phyloP scores from a whole-genome alignment of 352 stramenopile species.

The Pythium sukuiense region DNA sequence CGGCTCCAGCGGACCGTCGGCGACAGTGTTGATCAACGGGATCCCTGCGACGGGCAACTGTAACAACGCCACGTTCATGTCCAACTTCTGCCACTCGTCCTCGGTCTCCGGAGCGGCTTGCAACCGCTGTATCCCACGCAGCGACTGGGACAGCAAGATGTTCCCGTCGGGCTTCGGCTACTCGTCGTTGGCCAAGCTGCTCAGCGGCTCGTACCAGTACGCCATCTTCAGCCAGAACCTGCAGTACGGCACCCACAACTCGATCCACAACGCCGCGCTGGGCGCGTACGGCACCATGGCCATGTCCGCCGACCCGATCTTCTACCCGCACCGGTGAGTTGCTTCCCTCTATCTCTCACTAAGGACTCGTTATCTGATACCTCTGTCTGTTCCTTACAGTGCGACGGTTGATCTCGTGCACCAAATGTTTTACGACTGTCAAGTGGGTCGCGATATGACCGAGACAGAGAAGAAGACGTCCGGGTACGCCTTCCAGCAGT shows the following conservation, averaged over 20 bases:
- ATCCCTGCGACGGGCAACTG: constrained; percentile 26
- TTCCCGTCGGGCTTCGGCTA: constrained; percentile 69
- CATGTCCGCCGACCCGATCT: constrained; percentile 66
- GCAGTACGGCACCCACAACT: constrained; percentile 59
- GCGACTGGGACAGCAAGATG: constrained; percentile 35
- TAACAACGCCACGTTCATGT: constrained; percentile 19
- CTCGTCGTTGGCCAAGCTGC: constrained; percentile 39
- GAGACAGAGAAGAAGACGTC: constrained; percentile 52
- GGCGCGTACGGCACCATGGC: constrained; percentile 41
- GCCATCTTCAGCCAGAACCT: constrained; percentile 54
- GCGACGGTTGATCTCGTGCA: constrained; percentile 60
- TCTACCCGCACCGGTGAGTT: constrained; percentile 78
- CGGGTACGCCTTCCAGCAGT: constrained; percentile 49
- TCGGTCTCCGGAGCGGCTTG: constrained; percentile 33
- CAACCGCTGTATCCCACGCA: constrained; percentile 55
- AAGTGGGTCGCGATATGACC: constrained; percentile 55
- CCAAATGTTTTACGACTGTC: constrained; percentile 67
- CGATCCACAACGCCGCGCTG: constrained; percentile 61
- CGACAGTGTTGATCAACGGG: constrained; percentile 29
- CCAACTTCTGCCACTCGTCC: constrained; percentile 59
- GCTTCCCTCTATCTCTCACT: background rate
- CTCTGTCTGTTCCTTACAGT: constrained; percentile 21
- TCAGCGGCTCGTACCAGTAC: constrained; percentile 50
- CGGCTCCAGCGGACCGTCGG: constrained; percentile 31
- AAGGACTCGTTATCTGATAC: background rate